Percentiles rank a stretch among this genome's conserved stretches.
These are phyloP conservation scores for Hypoxylon sp. DNA, from an alignment of 2,329 filamentous ascomycete genomes.

Conservation along the genomic window DNA sequence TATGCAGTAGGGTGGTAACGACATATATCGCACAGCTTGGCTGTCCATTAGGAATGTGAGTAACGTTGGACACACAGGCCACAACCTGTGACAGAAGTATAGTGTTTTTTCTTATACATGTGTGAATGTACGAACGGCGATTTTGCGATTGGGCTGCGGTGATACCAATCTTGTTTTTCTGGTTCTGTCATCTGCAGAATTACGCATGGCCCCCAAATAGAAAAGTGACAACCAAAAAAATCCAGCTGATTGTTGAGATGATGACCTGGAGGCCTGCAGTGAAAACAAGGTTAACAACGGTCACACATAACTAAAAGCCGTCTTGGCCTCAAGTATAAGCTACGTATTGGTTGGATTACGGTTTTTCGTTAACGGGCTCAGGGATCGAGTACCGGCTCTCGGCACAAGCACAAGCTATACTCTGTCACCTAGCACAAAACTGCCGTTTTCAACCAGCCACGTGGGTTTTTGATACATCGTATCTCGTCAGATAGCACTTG, in stretches of 20 bases:
- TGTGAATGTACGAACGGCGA: background rate
- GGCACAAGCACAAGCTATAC: background rate
- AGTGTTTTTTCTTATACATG: conserved; percentile 5
- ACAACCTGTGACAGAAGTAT: conserved; percentile 14
- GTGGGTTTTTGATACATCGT: conserved; percentile 31
- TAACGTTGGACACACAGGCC: conserved; percentile 8
- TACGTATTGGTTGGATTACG: conserved; percentile 21
- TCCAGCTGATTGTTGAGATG: background rate
- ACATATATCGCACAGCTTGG: background rate
- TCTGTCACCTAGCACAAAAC: conserved; percentile 20
- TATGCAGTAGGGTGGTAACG: conserved; percentile 3
- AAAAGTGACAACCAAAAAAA: background rate
- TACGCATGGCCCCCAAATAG: background rate
- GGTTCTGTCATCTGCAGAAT: conserved; percentile 3
- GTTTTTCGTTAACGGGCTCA: conserved; percentile 10
- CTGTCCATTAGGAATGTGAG: conserved; percentile 1
- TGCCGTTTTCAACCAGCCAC: conserved; percentile 26
- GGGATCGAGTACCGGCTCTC: conserved; percentile 3
- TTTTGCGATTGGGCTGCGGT: conserved; percentile 20
- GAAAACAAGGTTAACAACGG: conserved; percentile 11
- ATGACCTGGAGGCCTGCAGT: conserved; percentile 2
- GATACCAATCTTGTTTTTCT: conserved; percentile 16
- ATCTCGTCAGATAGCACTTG: conserved; percentile 17
- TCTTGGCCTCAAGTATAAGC: background rate
- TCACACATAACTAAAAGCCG: background rate